Base-by-base conservation (phyloP, 2,329 filamentous ascomycete genomes). In the Hypoxylon sp. region DNA sequence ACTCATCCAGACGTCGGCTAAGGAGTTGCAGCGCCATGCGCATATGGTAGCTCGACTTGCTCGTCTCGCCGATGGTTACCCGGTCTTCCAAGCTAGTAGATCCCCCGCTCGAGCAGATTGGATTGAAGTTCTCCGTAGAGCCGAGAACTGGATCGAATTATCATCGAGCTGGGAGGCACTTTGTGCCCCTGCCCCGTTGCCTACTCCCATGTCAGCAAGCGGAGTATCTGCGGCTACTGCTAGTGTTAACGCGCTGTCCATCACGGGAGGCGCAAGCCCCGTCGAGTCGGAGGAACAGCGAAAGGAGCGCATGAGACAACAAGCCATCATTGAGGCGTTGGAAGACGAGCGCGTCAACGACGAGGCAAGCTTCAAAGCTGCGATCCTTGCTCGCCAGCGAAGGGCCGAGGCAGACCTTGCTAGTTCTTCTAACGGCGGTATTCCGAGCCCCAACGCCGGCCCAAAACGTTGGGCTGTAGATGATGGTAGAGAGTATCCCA, bases 31-130 rank as follows among this genome's bases (percentile, higher is more conserved):
- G 54, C 91, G 93, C 37, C 92, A 96, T 77, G 92, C 92, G 0
- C 86, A 94, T 81, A 96, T 94, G 86, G 93, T 91, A 3, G 92
- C 93, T 14, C 89, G 93, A 4, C 84, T 96, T 1, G 86, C 88
- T 3, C 87, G 92, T 19, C 85, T 96, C 24, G 90, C 88, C 53
- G 92, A 96, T 74, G 93, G 92, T 3, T 94, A 93, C 73, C 93
- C 93, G 0, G 87, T 95, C 53, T 95, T 97, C 76, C 89, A 94
- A 70, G 85, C 90, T 0, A 89, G 90, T 24, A 85, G 91, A 54
- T 91, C 88, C 3, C 90, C 92, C 0, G 90, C 92, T 1, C 89
- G 92, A 56, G 87, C 90, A 2, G 93, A 97, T 79, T 97, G 93
- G 93, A 88, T 91, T 52, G 92, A 95, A 79, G 84, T 95, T 0